These are phyloP conservation scores for Plenodomus biglobosus DNA, from an alignment of 2,329 filamentous ascomycete species.

Conservation along the genomic window DNA sequence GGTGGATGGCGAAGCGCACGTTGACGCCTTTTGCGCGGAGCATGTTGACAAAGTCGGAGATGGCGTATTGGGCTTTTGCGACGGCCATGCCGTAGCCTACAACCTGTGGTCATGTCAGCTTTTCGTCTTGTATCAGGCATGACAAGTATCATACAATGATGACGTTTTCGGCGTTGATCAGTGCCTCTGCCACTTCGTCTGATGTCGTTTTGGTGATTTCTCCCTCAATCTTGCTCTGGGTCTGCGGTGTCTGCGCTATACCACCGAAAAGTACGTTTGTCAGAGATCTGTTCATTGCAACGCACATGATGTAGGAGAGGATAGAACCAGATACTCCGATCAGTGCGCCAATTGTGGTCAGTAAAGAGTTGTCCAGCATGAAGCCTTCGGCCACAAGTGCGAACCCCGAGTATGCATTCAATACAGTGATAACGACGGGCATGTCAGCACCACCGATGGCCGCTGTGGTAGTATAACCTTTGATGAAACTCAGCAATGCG, in stretches of 20 bases:
- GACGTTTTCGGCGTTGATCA: constrained; percentile 76
- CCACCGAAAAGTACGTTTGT: constrained; percentile 88
- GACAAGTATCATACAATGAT: too few species aligned
- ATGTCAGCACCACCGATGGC: constrained; percentile 93
- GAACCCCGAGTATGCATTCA: constrained; percentile 90
- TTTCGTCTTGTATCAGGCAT: too few species aligned
- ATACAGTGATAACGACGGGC: constrained; percentile 86
- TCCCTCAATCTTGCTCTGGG: constrained; percentile 76
- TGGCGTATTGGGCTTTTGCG: constrained; percentile 88
- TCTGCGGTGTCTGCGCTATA: constrained; percentile 63
- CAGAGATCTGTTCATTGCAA: constrained; percentile 89
- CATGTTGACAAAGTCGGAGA: constrained; percentile 75
- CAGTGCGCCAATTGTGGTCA: constrained; percentile 81
- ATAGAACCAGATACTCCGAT: constrained; percentile 90
- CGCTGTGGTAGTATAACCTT: constrained; percentile 84
- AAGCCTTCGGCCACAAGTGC: constrained; percentile 87
- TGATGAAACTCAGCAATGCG: constrained; percentile 75
- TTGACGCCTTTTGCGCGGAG: constrained; percentile 75
- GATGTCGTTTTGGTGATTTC: constrained; percentile 75
- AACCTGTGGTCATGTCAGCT: too few species aligned
- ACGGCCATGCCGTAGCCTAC: constrained; percentile 95
- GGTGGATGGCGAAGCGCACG: constrained; percentile 87
- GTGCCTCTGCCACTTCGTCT: constrained; percentile 76
- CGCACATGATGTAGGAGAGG: constrained; percentile 67
- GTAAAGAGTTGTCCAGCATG: constrained; percentile 84